Evolutionary conservation across 2,329 filamentous ascomycete genomes (phyloP), one percentile per base, ranked within the genome.

Genomic region (Colletotrichum sp.): DNA sequence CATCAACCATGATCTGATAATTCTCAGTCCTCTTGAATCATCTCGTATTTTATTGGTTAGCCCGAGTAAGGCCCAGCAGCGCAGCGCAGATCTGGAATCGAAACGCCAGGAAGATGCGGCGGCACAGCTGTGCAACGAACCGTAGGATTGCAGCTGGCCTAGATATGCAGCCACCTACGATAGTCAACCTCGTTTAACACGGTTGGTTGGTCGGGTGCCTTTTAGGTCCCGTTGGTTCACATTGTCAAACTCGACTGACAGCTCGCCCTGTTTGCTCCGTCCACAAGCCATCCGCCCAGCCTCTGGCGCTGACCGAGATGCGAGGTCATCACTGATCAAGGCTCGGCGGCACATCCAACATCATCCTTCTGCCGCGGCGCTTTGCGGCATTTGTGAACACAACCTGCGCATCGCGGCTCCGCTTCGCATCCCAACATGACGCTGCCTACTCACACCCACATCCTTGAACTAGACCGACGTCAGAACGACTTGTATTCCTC

Each of bases 1-100:
- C 34, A 18, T 48, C 28, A n/a, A 48, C 18, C 48, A 74, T 74
- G 66, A 74, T 74, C 66, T 74, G 71, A 74, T 74, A 70, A 70
- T 66, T 61, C 22, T 12, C 22, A 34, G 34, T 10, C 6, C 34
- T n/a, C 61, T 25, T 32, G 60, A 74, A 58, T 74, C 48, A 74
- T 65, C 36, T 9, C 27, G 16, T 6, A 9, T 25, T 12, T 12
- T 22, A 74, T 70, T 74, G 60, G 71, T 15, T 18, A 32, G 34
- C n/a, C 58, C 27, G 66, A 48, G 32, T 74, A 74, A 70, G 34
- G 66, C 60, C 65, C 27, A 22, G n/a, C 34, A 60, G 60, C 48
- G 58, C 16, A 27, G 30, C 55, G 64, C 48, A 74, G 66, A 74
- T 74, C 66, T 58, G 27, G 71, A 74, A 70, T 60, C 60, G 58